Evolutionary conservation across 225 moss, liverwort and hornwort genomes (phyloP), one percentile per base, ranked within the genome.

Genomic region (Sphagnum contortum): DNA sequence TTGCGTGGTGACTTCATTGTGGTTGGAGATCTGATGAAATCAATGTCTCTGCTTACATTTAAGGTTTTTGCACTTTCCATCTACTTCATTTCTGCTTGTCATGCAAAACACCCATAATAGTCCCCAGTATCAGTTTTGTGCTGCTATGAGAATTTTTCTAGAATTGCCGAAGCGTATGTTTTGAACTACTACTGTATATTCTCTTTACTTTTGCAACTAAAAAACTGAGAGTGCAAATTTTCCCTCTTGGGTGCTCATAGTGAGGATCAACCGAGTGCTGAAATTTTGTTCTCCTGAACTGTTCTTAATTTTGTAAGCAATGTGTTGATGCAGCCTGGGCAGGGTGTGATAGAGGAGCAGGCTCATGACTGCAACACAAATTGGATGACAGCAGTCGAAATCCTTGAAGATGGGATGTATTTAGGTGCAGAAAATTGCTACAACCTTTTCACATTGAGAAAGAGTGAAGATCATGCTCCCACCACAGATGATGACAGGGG

Each of bases 401-500:
- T 95, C 44, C 52, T 95, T 74, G 95, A 95, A 7, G 92, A 92
- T 62, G 95, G 92, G 64, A 95, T 92, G 3, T 95, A 91, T 66
- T 60, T 92, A 8, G 95, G 95, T 47, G 92, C 95, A 9, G 95
- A 95, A 69, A 95, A 92, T 55, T 91, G 89, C 73, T 95, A 91
- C 76, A 95, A 95, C 66, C 86, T 95, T 58, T 87, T 95, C 66
- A 89, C 95, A 5, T 89, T 95, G 50, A 80, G 92, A 67, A 95
- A 92, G 60, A 95, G 90, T 66, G 92, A 86, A 57, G 95, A 95
- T 70, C 91, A 89, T 9, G 29, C 29, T 29, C 29, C 29, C 29
- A 92, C 92, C n/a, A 95, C 94, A 48, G 94, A 95, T 55, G 94
- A 95, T 70, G 94, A 95, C 76, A 82, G 94, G 67, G 94, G 89